Evolutionary conservation across 192 early-diverging fungal species (phyloP).

Genomic region (Podila horticola): DNA sequence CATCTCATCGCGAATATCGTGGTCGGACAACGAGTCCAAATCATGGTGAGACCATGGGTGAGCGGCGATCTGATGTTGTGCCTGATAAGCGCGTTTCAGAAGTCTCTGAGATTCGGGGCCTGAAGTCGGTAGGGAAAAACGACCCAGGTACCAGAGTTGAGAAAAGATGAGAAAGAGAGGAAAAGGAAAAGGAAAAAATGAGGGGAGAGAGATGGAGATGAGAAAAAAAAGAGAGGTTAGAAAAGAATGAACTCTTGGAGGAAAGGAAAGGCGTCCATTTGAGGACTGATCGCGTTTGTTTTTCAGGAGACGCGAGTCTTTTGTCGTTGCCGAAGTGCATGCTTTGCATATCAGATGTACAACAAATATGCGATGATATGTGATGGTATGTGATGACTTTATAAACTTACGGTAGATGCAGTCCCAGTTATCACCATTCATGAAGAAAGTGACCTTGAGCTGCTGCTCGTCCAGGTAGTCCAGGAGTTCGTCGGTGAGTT

Average conservation of each 20-base stretch:
- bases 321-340: too few species aligned
- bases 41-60: constrained; percentile 68
- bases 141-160: not conserved
- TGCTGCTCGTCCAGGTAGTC: constrained; percentile 58
- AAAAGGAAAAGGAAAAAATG: not conserved
- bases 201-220: not conserved
- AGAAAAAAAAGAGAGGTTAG: not conserved
- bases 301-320: too few species aligned
- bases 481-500: constrained; percentile 61
- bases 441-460: constrained; percentile 77
- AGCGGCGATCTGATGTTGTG: constrained; percentile 69
- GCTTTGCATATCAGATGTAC: too few species aligned
- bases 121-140: not conserved
- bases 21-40: constrained; percentile 49
- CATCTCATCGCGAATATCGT: constrained; percentile 60
- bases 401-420: constrained; percentile 56
- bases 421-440: constrained; percentile 62
- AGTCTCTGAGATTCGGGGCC: constrained; percentile 32
- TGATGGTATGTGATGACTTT: constrained; percentile 33
- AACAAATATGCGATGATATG: constrained; percentile 16
- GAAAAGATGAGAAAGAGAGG: not conserved
- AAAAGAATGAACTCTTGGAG: not conserved
- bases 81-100: constrained; percentile 30
- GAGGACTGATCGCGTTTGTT: too few species aligned
- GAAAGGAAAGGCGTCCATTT: not conserved